phyloP scores from a whole-genome alignment of 768 basidiomycete species.

The Obba rivulosa region DNA sequence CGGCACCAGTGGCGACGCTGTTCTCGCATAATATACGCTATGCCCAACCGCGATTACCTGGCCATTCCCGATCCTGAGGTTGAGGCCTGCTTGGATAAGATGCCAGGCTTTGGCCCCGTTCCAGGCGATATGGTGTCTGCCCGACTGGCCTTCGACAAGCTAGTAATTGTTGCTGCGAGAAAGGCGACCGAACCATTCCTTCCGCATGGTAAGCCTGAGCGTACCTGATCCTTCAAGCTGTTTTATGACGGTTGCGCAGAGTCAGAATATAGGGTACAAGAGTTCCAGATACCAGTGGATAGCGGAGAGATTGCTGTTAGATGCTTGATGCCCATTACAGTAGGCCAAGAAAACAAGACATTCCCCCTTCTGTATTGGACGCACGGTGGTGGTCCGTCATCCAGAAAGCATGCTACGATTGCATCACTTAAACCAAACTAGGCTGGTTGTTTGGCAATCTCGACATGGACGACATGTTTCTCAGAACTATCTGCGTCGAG shows the following conservation, averaged over 20 bases:
- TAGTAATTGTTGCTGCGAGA: too few relatives aligned
- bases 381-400: slow-evolving; percentile 11
- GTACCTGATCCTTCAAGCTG: too few relatives aligned
- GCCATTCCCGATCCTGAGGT: too few relatives aligned
- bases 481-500: slow-evolving; percentile 13
- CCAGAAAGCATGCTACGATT: background rate
- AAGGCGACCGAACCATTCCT: too few relatives aligned
- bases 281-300: background rate
- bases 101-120: too few relatives aligned
- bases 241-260: background rate
- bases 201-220: too few relatives aligned
- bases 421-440: background rate
- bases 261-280: background rate
- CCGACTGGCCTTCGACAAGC: too few relatives aligned
- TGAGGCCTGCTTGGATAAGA: too few relatives aligned
- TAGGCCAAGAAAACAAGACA: background rate
- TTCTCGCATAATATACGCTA: too few relatives aligned
- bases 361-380: slow-evolving; percentile 7
- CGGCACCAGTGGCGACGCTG: too few relatives aligned
- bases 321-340: background rate
- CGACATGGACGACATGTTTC: slow-evolving; percentile 15
- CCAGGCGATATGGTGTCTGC: too few relatives aligned
- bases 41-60: too few relatives aligned
- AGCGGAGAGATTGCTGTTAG: slow-evolving; percentile 5
- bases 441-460: slow-evolving; percentile 7